Conservation (phyloP, 2,329 filamentous ascomycete genomes). For the Corniculantispora saksenae region DNA sequence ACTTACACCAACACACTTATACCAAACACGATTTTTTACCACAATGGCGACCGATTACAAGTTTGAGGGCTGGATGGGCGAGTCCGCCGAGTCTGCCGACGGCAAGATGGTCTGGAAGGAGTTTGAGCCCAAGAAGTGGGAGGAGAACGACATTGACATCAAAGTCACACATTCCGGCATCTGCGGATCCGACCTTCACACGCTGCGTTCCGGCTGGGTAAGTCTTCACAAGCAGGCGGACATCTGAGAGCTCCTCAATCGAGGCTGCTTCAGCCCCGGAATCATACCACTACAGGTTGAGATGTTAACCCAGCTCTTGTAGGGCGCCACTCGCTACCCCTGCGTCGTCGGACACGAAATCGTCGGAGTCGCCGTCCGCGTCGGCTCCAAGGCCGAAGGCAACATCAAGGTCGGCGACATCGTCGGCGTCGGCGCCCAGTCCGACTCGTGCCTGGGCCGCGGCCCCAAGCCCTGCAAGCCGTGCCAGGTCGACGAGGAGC, state of each 20-base stretch:
- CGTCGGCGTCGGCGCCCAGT: constrained; percentile 64
- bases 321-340: constrained; percentile 34
- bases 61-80: constrained; percentile 55
- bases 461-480: constrained; percentile 38
- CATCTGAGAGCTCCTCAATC: constrained; percentile 33
- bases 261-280: background rate
- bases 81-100: constrained; percentile 40
- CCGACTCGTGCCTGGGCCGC: constrained; percentile 51
- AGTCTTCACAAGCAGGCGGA: constrained; percentile 34
- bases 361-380: constrained; percentile 57
- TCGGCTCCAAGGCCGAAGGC: constrained; percentile 48
- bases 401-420: constrained; percentile 62
- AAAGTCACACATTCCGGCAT: constrained; percentile 66
- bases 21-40: background rate
- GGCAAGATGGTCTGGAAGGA: constrained; percentile 57
- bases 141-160: constrained; percentile 67
- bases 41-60: constrained; percentile 42
- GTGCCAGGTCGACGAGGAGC: constrained; percentile 42
- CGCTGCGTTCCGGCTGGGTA: constrained; percentile 55
- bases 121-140: constrained; percentile 65
- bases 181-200: constrained; percentile 64
- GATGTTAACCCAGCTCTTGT: background rate
- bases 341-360: constrained; percentile 67
- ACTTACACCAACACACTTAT: background rate
- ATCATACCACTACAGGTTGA: no score